Percentiles rank a stretch among this genome's conserved stretches.
Conservation (phyloP, 495 filamentous ascomycete species). For the Penicillium lividum region DNA sequence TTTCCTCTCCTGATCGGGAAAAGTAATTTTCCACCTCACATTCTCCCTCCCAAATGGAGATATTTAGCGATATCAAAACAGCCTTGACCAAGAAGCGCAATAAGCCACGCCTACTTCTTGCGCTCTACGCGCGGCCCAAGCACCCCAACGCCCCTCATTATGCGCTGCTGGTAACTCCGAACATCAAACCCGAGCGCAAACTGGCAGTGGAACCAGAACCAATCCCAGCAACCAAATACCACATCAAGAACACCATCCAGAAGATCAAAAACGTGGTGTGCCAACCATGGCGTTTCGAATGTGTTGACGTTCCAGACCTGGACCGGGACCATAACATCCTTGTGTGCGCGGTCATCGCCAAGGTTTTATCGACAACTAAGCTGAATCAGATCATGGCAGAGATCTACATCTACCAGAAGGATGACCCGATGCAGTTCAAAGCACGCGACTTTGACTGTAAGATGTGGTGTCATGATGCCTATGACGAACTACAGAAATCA, state of each 20-base stretch:
- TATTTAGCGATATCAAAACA: background rate
- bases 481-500: background rate
- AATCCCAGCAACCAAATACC: slow-evolving; percentile 10
- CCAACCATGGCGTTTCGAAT: slow-evolving; percentile 1
- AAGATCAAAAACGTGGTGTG: background rate
- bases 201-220: background rate
- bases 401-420: slow-evolving; percentile 4
- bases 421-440: background rate
- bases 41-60: background rate
- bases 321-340: slow-evolving; percentile 1
- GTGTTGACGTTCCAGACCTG: background rate
- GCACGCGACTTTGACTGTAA: slow-evolving; percentile 1
- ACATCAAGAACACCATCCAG: slow-evolving; percentile 5
- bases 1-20: too few species aligned
- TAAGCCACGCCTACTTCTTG: slow-evolving; percentile 16
- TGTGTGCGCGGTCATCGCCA: slow-evolving; percentile 5
- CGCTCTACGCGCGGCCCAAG: slow-evolving; percentile 6
- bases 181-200: background rate
- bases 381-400: background rate
- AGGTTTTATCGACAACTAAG: slow-evolving; percentile 1
- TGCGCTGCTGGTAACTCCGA: slow-evolving; percentile 14
- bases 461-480: slow-evolving; percentile 4
- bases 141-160: slow-evolving; percentile 4
- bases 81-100: slow-evolving; percentile 7
- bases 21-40: too few species aligned